Base-by-base conservation (phyloP, 2,329 filamentous ascomycete species). In the Nigrograna mackinnonii region DNA sequence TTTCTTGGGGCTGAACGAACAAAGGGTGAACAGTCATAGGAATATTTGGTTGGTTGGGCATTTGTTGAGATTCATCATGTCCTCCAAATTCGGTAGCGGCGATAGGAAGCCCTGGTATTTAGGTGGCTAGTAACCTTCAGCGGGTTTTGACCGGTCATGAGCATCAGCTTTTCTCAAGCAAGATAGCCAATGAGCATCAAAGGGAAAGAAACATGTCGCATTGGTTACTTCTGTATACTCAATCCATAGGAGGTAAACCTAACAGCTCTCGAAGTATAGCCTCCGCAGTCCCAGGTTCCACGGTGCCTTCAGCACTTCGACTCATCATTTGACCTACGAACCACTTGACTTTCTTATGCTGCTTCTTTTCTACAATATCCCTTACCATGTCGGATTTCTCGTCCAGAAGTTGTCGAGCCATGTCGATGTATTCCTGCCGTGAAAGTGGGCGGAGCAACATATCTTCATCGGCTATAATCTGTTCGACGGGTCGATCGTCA, bases 321-420 rank as follows among this genome's bases (percentile, higher is more conserved):
- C 79, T 73, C 68, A 87, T 83, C 79, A 87, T 85, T 63, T 85
- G 80, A 9, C 85, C 85, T 12, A 88, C 78, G 53, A 87, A 79
- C 72, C 79, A 87, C 55, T 82, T 83, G 5, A 85, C 63, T 64
- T 87, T 88, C n/a, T 82, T 81, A 21, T 73, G 70, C 50, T 85
- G 81, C 0, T 79, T 77, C 56, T 80, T 83, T 35, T 74, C 70
- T 31, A 76, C 70, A 37, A 87, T 83, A 39, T 83, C 78, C 40
- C 74, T 69, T 2, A 84, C 82, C 69, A 84, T 79, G 26, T 79
- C 71, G 1, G 74, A 73, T 46, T 84, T 82, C 43, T 75, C 71
- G 1, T 71, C 65, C 36, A 87, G 68, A 11, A 85, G 70, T 3
- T 64, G 64, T 35, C 73, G 66, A 0, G 83, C 84, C 37, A 86